These are phyloP conservation scores for Colletotrichum sp. DNA, from an alignment of 2,329 filamentous ascomycete species.

Conservation along the genomic window DNA sequence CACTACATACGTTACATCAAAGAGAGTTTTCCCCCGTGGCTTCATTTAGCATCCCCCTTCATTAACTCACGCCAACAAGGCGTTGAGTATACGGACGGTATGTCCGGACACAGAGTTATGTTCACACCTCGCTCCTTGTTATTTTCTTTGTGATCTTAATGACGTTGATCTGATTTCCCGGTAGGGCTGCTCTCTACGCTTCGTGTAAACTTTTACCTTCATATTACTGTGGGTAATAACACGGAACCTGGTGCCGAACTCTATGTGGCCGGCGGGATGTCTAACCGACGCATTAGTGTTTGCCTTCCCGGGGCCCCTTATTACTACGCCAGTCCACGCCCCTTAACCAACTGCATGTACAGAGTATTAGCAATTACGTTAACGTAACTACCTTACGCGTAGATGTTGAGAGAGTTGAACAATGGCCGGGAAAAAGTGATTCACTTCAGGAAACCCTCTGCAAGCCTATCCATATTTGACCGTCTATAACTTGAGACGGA, in stretches of 20 bases:
- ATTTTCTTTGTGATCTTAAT: background rate
- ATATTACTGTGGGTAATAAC: background rate
- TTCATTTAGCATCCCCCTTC: background rate
- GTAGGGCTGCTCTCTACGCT: background rate
- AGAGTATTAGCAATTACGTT: background rate
- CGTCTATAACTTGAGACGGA: background rate
- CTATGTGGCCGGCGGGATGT: background rate
- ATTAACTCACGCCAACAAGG: background rate
- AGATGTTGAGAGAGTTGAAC: background rate
- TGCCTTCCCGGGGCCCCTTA: background rate
- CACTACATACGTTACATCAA: background rate
- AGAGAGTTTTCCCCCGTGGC: background rate
- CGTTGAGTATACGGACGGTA: background rate
- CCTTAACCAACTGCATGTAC: background rate
- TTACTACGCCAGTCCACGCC: background rate
- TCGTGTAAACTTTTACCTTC: background rate
- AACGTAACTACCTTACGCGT: background rate
- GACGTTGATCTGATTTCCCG: background rate
- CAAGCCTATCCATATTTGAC: background rate
- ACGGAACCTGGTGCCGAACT: background rate
- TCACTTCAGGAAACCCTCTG: background rate
- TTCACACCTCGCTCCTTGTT: background rate
- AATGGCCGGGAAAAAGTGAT: background rate
- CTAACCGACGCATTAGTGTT: background rate
- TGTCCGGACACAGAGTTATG: background rate